phyloP scores from a whole-genome alignment of 1,284 basidiomycete species.

The Neolentinus lepideus region DNA sequence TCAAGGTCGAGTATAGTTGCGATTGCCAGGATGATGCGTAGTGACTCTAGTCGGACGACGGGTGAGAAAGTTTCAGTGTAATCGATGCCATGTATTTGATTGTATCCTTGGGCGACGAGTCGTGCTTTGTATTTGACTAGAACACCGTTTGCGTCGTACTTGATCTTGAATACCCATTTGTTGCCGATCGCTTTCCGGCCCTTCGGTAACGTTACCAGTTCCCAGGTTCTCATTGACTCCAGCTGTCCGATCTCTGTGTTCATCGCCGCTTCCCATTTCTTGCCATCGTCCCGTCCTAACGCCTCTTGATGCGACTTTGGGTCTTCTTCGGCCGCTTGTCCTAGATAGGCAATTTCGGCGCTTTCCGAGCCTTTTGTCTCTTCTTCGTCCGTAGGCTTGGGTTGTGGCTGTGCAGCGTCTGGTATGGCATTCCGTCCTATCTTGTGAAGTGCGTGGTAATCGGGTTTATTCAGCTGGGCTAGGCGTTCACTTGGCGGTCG shows the following conservation, averaged over 20 bases:
- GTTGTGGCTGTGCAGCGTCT: background rate
- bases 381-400: background rate
- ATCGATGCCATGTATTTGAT: slow-evolving; percentile 28
- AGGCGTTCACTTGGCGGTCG: background rate
- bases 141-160: background rate
- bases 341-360: background rate
- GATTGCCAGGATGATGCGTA: slow-evolving; percentile 22
- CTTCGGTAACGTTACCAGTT: slow-evolving; percentile 13
- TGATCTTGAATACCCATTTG: slow-evolving; percentile 1
- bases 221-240: background rate
- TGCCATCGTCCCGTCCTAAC: background rate
- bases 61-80: slow-evolving; percentile 27
- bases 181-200: slow-evolving; percentile 4
- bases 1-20: slow-evolving; percentile 19
- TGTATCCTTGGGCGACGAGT: slow-evolving; percentile 30
- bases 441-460: background rate
- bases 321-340: slow-evolving; percentile 4
- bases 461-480: background rate
- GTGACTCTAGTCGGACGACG: slow-evolving; percentile 23
- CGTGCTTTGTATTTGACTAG: slow-evolving; percentile 25
- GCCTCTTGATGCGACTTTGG: background rate
- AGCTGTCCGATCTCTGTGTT: background rate
- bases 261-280: background rate
- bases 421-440: background rate
- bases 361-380: background rate